Evolutionary conservation across 805 yeast species (phyloP).

Genomic region (Candida anglica): DNA sequence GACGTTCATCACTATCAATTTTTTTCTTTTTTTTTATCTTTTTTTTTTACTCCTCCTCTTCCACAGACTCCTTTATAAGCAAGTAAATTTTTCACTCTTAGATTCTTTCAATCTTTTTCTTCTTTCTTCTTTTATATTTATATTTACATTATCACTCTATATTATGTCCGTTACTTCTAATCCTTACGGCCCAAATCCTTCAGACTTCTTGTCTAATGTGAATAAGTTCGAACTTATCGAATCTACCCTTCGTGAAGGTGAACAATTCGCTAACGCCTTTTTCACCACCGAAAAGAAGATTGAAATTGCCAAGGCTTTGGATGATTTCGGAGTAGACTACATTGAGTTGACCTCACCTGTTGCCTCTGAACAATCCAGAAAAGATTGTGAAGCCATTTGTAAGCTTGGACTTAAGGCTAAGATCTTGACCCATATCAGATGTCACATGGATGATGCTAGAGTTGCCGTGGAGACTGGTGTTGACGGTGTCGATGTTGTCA

Average conservation of each 20-base stretch:
- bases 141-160: neutral
- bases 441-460: constrained; percentile 60
- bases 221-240: constrained; percentile 51
- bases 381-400: constrained; percentile 57
- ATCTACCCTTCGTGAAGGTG: constrained; percentile 60
- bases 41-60: neutral
- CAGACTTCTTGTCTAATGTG: constrained; percentile 54
- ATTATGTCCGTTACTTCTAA: constrained; percentile 29
- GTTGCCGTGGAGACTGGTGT: constrained; percentile 62
- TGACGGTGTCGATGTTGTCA: constrained; percentile 59
- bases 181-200: constrained; percentile 59
- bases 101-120: neutral
- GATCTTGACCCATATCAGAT: constrained; percentile 56
- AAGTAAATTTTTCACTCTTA: constrained; percentile 1
- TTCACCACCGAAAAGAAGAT: constrained; percentile 54
- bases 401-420: constrained; percentile 56
- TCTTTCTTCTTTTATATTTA: neutral
- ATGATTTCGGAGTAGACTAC: constrained; percentile 59
- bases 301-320: constrained; percentile 57
- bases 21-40: constrained; percentile 1
- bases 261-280: constrained; percentile 61
- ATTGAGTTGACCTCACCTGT: constrained; percentile 59
- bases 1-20: neutral
- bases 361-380: constrained; percentile 54
- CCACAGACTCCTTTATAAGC: neutral